phyloP scores from a whole-genome alignment of 805 yeast genomes.

The Vanderwaltozyma polyspora region DNA sequence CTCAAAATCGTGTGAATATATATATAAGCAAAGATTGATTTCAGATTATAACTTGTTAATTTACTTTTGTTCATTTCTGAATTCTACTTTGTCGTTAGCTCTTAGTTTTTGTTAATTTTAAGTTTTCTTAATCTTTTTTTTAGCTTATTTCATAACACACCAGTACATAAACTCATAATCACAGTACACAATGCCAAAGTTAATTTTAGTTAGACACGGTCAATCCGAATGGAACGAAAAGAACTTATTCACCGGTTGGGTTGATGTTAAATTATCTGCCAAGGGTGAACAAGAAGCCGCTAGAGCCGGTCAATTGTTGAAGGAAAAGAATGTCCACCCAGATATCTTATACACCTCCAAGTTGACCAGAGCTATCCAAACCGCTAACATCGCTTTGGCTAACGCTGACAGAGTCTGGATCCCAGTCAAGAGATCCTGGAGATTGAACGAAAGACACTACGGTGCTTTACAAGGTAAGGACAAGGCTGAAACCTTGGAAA shows the following conservation, averaged over 20 bases:
- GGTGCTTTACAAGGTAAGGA: constrained; percentile 98
- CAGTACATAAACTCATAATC: no score
- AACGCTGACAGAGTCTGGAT: constrained; percentile 81
- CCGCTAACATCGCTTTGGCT: constrained; percentile 89
- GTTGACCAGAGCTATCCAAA: constrained; percentile 90
- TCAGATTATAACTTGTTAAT: no score
- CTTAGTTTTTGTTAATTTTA: neutral
- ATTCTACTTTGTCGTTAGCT: no score
- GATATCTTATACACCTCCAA: constrained; percentile 85
- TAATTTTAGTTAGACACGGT: constrained; percentile 95
- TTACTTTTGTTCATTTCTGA: no score
- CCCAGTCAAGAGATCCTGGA: constrained; percentile 92
- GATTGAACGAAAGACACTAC: constrained; percentile 97
- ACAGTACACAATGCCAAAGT: constrained; percentile 43
- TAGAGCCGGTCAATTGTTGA: constrained; percentile 85
- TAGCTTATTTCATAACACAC: neutral
- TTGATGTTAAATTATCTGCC: constrained; percentile 77
- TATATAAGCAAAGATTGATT: no score
- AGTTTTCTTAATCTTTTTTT: neutral
- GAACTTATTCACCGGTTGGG: constrained; percentile 99
- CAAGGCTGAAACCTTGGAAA: constrained; percentile 83
- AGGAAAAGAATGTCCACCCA: constrained; percentile 75
- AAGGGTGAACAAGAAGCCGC: constrained; percentile 83
- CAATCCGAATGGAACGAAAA: constrained; percentile 98
- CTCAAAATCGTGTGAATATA: no score